phyloP scores from a whole-genome alignment of 148 eudicot genomes.

The Spergularia marina region DNA sequence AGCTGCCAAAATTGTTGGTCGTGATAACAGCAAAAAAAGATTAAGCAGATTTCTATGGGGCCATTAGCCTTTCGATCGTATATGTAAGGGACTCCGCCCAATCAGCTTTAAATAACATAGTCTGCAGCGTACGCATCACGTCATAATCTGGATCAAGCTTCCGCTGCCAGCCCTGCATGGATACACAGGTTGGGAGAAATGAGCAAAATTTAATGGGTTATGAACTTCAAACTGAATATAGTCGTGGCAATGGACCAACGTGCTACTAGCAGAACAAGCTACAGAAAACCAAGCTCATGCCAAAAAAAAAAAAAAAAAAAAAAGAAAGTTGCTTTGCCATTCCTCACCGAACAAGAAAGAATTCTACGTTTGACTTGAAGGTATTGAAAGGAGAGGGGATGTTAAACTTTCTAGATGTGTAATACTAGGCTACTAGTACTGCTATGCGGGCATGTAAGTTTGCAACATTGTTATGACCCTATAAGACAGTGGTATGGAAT shows the following conservation, averaged over 20 bases:
- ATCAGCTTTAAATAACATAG: constrained; percentile 74
- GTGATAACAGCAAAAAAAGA: constrained; percentile 10
- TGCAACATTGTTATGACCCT: no score
- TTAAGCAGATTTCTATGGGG: constrained; percentile 48
- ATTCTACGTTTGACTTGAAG: no score
- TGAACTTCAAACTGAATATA: not conserved
- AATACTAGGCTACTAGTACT: no score
- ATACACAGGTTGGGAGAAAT: not conserved
- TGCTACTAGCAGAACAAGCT: not conserved
- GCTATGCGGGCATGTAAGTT: no score
- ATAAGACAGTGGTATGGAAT: no score
- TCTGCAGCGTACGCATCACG: constrained; percentile 83
- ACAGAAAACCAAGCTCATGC: no score
- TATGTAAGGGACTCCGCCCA: constrained; percentile 95
- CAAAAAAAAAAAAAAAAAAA: no score
- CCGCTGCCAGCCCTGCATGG: constrained; percentile 90
- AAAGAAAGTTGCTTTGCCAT: no score
- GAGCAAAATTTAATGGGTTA: not conserved
- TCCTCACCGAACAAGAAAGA: no score
- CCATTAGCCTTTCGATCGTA: constrained; percentile 95
- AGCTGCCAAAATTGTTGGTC: constrained; percentile 19
- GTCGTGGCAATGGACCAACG: not conserved
- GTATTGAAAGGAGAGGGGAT: no score
- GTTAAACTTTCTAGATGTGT: no score
- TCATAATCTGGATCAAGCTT: constrained; percentile 95